Evolutionary conservation across 2,329 filamentous ascomycete genomes (phyloP), one percentile per base, ranked within the genome.

Genomic region (Trichoderma asperellum): DNA sequence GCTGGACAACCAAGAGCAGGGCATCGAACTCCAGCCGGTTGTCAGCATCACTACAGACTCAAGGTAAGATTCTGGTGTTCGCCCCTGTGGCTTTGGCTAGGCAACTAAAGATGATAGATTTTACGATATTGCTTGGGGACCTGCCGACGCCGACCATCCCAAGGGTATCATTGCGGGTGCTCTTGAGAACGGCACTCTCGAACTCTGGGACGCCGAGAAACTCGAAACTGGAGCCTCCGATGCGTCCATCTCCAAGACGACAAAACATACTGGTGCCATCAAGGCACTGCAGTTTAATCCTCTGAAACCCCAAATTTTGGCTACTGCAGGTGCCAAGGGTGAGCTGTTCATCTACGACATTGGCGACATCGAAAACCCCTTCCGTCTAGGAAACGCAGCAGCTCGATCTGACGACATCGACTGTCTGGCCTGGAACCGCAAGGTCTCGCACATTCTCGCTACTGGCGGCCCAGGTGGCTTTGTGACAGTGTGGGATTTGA

Each of bases 251-350:
- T 94, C 93, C 73, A 89, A 92, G 78, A 94, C 93, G 37, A 90
- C 90, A 62, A 97, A 97, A 81, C 96, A 99, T 81, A 94, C 88
- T 59, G 96, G 95, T 27, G 88, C 95, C 21, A 94, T 97, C 82
- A 97, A 97, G 82, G 89, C 96, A 34, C 84, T 99, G 71, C 94
- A 99, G 80, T 99, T 98, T 87, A 99, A 99, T 81, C 94, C 95
- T 12, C 87, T 93, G 80, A 91, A 94, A 79, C 90, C 94, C 34
- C 94, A 97, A 77, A 91, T 98, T 70, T 86, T 99, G 58, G 95
- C 96, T 57, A 97, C 94, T 3, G 95, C 93, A 69, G 96, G 96
- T 73, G 90, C 93, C 71, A 97, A 97, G 82, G 96, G 96, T 78
- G 96, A 99, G 82, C 89, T 99, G 52, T 99, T 93, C 81, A 91